phyloP scores from a whole-genome alignment of 73 alveolate genomes.

The Paramecium pentaurelia region DNA sequence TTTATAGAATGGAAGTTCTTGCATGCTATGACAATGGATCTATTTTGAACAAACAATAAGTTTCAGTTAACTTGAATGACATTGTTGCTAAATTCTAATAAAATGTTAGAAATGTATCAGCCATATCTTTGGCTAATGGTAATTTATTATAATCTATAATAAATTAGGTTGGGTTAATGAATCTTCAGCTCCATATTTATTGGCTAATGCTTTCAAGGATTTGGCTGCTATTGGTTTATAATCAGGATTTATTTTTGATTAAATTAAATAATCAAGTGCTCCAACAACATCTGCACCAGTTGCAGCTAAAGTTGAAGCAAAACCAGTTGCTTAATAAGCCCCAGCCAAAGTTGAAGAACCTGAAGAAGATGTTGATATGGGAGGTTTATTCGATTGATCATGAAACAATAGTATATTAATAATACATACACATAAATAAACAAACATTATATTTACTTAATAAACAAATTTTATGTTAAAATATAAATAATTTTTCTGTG shows the following conservation, averaged over 20 bases:
- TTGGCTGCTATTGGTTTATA: conserved; percentile 95
- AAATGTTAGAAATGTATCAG: conserved; percentile 82
- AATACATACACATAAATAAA: conserved; percentile 9
- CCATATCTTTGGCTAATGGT: conserved; percentile 84
- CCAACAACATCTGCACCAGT: conserved; percentile 58
- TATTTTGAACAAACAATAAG: conserved; percentile 94
- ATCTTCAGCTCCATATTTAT: conserved; percentile 96
- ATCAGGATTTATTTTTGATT: conserved; percentile 83
- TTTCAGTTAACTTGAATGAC: conserved; percentile 90
- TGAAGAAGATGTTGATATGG: conserved; percentile 93
- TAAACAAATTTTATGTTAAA: not conserved
- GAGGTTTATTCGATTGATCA: conserved; percentile 88
- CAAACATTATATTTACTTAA: not conserved
- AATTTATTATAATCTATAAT: conserved; percentile 23
- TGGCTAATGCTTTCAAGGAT: conserved; percentile 97
- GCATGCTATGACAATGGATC: conserved; percentile 95
- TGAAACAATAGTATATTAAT: conserved; percentile 31
- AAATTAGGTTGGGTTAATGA: conserved; percentile 75
- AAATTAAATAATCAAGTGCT: conserved; percentile 74
- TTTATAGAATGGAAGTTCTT: conserved; percentile 76
- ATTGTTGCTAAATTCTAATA: conserved; percentile 75
- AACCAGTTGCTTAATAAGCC: conserved; percentile 27
- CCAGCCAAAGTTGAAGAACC: conserved; percentile 82
- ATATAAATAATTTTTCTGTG: no score
- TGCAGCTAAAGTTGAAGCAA: conserved; percentile 69